phyloP scores from a whole-genome alignment of 2,329 filamentous ascomycete genomes.

The Aspergillus clavatus region DNA sequence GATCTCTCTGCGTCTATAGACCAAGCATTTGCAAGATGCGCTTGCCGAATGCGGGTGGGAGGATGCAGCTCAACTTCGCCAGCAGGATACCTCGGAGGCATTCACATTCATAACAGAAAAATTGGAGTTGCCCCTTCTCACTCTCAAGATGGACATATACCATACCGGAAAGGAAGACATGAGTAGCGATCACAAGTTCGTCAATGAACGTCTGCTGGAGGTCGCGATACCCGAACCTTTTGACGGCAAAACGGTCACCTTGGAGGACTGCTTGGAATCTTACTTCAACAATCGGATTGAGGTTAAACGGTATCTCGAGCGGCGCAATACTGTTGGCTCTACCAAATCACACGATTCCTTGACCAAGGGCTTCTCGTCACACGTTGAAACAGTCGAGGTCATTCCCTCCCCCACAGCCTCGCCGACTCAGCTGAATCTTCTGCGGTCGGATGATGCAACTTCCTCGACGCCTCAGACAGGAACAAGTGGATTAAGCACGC shows the following conservation, averaged over 20 bases:
- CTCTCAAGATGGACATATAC: slow-evolving; percentile 89
- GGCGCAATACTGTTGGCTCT: slow-evolving; percentile 54
- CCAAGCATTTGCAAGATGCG: slow-evolving; percentile 73
- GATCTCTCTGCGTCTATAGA: slow-evolving; percentile 47
- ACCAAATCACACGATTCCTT: slow-evolving; percentile 33
- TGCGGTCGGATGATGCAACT: slow-evolving; percentile 17
- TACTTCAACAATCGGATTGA: slow-evolving; percentile 96
- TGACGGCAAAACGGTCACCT: slow-evolving; percentile 64
- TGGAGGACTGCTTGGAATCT: slow-evolving; percentile 87
- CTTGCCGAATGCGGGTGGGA: slow-evolving; percentile 83
- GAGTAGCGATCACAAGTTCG: slow-evolving; percentile 86
- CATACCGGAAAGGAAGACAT: slow-evolving; percentile 81
- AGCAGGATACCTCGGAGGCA: slow-evolving; percentile 93
- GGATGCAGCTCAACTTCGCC: slow-evolving; percentile 69
- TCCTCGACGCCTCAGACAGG: slow-evolving; percentile 26
- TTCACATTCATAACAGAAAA: slow-evolving; percentile 93
- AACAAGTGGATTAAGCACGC: slow-evolving; percentile 18
- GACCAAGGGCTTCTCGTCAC: slow-evolving; percentile 34
- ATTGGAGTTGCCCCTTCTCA: slow-evolving; percentile 78
- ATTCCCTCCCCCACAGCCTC: slow-evolving; percentile 34
- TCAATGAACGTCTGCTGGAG: slow-evolving; percentile 86
- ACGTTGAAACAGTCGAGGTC: slow-evolving; percentile 43
- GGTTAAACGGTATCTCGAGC: slow-evolving; percentile 69
- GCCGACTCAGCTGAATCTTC: slow-evolving; percentile 23
- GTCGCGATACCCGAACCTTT: slow-evolving; percentile 70